These are phyloP conservation scores for Penicillium sp. DNA, from an alignment of 2,329 filamentous ascomycete genomes.

Conservation along the genomic window DNA sequence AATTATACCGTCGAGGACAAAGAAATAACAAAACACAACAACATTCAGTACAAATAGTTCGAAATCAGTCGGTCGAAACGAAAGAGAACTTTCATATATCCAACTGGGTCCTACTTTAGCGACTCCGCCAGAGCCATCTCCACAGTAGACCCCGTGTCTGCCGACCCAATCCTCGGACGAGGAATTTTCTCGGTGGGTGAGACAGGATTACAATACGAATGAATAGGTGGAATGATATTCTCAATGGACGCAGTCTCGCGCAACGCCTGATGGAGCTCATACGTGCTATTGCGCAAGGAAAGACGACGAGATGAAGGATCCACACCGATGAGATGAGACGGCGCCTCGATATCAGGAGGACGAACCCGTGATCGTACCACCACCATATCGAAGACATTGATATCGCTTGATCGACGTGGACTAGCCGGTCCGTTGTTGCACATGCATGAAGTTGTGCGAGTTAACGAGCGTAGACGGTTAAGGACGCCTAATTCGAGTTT, in stretches of 20 bases:
- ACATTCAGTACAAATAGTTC: not conserved
- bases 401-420: slow-evolving; percentile 8
- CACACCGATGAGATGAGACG: not conserved
- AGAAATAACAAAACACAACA: not conserved
- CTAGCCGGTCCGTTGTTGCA: slow-evolving; percentile 2
- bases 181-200: not conserved
- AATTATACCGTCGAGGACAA: not conserved
- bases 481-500: slow-evolving; percentile 47
- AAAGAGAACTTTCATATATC: not conserved
- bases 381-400: slow-evolving; percentile 17
- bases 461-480: slow-evolving; percentile 37
- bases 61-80: not conserved
- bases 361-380: not conserved
- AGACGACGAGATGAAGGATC: not conserved
- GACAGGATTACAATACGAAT: not conserved
- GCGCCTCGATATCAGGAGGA: slow-evolving; percentile 3
- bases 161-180: slow-evolving; percentile 1
- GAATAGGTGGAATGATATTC: not conserved
- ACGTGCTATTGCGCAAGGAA: slow-evolving; percentile 6
- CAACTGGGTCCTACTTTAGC: not conserved
- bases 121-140: slow-evolving; percentile 8
- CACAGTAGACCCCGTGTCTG: slow-evolving; percentile 8
- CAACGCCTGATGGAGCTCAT: slow-evolving; percentile 19
- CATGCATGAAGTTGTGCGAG: slow-evolving; percentile 10
- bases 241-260: slow-evolving; percentile 13